These are phyloP conservation scores for Aspergillus flavus DNA, from an alignment of 2,329 filamentous ascomycete genomes.

Conservation along the genomic window DNA sequence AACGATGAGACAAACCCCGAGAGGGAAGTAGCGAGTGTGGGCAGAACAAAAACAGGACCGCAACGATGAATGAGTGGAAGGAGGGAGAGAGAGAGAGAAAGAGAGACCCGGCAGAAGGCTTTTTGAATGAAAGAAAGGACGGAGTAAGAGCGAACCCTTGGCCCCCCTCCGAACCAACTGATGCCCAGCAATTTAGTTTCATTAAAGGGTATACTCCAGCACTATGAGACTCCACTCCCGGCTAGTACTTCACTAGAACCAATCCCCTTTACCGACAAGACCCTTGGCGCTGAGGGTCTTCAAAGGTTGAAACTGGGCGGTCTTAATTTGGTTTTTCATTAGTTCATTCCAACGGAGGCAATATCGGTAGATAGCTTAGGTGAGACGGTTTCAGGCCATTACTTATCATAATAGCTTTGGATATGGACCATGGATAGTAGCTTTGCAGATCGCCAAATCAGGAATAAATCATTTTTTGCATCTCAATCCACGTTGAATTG, in stretches of 20 bases:
- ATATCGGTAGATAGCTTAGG: background rate
- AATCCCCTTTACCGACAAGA: background rate
- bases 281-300: constrained; percentile 4
- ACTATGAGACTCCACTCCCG: background rate
- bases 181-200: constrained; percentile 6
- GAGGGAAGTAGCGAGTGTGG: constrained; percentile 19
- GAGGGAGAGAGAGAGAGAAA: constrained; percentile 5
- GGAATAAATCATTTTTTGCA: background rate
- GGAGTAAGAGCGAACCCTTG: background rate
- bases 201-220: constrained; percentile 4
- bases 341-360: background rate
- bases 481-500: constrained; percentile 9
- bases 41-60: constrained; percentile 13
- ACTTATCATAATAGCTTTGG: background rate
- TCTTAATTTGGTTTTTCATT: background rate
- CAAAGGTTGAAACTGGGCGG: background rate
- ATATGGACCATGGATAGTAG: background rate
- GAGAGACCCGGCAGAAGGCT: background rate
- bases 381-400: background rate
- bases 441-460: background rate
- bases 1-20: background rate
- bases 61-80: constrained; percentile 9
- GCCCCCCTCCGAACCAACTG: background rate
- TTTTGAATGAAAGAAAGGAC: constrained; percentile 1
- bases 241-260: background rate